phyloP scores from a whole-genome alignment of 352 stramenopile genomes.

The Peronospora tabacina region DNA sequence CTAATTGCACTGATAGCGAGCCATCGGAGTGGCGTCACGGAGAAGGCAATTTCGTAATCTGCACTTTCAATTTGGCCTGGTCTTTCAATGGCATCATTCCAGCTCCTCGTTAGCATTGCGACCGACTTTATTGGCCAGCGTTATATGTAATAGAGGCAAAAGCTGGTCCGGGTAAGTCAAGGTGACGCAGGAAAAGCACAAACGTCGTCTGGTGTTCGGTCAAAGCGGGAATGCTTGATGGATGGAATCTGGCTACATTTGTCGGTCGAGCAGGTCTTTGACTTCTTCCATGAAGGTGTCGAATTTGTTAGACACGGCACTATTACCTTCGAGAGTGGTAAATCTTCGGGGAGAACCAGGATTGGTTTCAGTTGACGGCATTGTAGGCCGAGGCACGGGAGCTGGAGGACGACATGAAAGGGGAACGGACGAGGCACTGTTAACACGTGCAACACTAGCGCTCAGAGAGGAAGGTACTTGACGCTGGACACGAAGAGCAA shows the following conservation, averaged over 20 bases:
- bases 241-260: slow-evolving; percentile 13
- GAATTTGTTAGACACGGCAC: slow-evolving; percentile 47
- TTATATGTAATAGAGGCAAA: slow-evolving; percentile 82
- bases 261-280: slow-evolving; percentile 26
- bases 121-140: slow-evolving; percentile 49
- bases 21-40: slow-evolving; percentile 78
- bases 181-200: slow-evolving; percentile 22
- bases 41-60: slow-evolving; percentile 80
- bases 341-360: slow-evolving; percentile 2
- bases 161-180: slow-evolving; percentile 80
- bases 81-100: slow-evolving; percentile 26
- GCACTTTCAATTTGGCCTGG: slow-evolving; percentile 63
- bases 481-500: slow-evolving; percentile 52
- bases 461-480: slow-evolving; percentile 2
- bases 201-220: slow-evolving; percentile 33
- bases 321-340: slow-evolving; percentile 1
- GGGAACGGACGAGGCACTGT: neutral
- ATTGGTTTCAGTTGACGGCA: slow-evolving; percentile 1
- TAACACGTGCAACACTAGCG: slow-evolving; percentile 5
- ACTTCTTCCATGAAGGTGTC: slow-evolving; percentile 74
- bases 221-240: slow-evolving; percentile 6
- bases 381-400: slow-evolving; percentile 14
- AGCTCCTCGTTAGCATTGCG: slow-evolving; percentile 16
- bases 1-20: slow-evolving; percentile 83
- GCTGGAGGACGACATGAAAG: slow-evolving; percentile 12